Conservation (phyloP, 306 rosid genomes). For the Vachellia collinsii region DNA sequence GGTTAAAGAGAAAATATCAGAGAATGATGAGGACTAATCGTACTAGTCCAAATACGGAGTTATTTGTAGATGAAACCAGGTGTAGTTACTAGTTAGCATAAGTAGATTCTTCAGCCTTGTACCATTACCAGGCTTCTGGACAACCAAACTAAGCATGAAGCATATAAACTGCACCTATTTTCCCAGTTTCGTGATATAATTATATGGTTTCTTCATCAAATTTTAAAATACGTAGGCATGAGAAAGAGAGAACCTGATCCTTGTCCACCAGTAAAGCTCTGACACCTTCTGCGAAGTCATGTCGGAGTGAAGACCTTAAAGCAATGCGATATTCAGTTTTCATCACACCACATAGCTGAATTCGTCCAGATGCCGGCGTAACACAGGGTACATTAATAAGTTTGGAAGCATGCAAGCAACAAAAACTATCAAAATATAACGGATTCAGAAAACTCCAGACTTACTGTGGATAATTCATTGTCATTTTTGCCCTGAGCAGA, state of each 20-base stretch:
- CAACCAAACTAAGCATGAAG: no score
- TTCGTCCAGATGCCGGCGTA: constrained; percentile 33
- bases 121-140: no score
- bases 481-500: constrained; percentile 60
- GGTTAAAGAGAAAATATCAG: neutral
- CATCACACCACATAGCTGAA: constrained; percentile 85
- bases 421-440: no score
- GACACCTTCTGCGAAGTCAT: constrained; percentile 94
- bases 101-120: no score
- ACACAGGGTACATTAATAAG: constrained; percentile 1
- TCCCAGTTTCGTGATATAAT: neutral
- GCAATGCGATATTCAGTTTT: constrained; percentile 91
- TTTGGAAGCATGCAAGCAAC: neutral
- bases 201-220: constrained; percentile 11
- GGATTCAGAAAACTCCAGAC: neutral
- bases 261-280: constrained; percentile 92
- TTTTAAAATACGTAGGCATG: constrained; percentile 9
- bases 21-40: neutral
- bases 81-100: no score
- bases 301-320: constrained; percentile 74
- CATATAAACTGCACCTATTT: neutral
- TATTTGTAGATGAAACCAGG: no score
- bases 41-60: no score
- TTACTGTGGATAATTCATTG: constrained; percentile 69
- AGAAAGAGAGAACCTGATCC: constrained; percentile 75